These are phyloP conservation scores for Lachnellula occidentalis DNA, from an alignment of 2,329 filamentous ascomycete species.

Conservation along the genomic window DNA sequence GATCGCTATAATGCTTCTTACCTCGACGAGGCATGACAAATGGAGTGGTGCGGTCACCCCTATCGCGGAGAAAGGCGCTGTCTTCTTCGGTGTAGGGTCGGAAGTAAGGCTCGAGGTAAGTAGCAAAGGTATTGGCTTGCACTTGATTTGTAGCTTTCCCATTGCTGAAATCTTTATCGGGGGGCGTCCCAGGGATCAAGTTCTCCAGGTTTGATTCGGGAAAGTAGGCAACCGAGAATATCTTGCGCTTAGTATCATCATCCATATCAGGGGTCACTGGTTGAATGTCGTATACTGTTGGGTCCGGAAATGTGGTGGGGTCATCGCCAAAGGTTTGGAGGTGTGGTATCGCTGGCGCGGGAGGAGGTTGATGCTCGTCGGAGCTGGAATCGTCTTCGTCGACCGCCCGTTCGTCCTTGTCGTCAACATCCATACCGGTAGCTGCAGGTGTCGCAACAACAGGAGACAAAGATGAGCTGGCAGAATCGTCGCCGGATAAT, in stretches of 20 bases:
- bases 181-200: conserved; percentile 80
- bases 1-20: conserved; percentile 77
- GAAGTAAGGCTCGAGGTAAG: conserved; percentile 88
- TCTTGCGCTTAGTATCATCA: conserved; percentile 78
- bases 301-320: conserved; percentile 84
- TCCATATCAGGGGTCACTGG: conserved; percentile 68
- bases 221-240: conserved; percentile 82
- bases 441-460: conserved; percentile 38
- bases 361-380: conserved; percentile 52
- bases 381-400: conserved; percentile 47
- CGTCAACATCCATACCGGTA: conserved; percentile 52
- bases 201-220: conserved; percentile 76
- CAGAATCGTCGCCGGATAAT: conserved; percentile 39
- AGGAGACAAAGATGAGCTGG: conserved; percentile 56
- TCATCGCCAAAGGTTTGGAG: conserved; percentile 91
- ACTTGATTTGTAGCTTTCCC: conserved; percentile 93
- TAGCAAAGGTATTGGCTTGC: conserved; percentile 86
- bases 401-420: conserved; percentile 41
- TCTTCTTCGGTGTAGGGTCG: conserved; percentile 88
- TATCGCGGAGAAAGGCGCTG: conserved; percentile 83
- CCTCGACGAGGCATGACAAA: conserved; percentile 84
- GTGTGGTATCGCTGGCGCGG: conserved; percentile 52
- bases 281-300: conserved; percentile 90
- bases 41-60: conserved; percentile 75
- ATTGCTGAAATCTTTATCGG: conserved; percentile 92